Percentiles rank a stretch among this genome's conserved stretches.
phyloP scores from a whole-genome alignment of 2,329 filamentous ascomycete genomes.

The Chaetomium globosum region DNA sequence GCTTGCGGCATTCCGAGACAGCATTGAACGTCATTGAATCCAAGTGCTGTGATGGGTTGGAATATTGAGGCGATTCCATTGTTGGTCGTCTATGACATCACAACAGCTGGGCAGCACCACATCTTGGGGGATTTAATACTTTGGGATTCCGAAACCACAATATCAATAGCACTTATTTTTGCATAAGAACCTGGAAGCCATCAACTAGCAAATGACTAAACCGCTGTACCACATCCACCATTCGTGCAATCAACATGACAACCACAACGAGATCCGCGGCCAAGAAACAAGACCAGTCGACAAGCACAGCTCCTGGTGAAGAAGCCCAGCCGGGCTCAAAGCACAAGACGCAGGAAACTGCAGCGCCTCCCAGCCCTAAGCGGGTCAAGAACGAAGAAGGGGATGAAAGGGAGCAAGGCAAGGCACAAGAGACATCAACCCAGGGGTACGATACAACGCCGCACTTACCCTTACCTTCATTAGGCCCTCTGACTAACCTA shows the following conservation, averaged over 20 bases:
- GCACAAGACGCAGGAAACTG: constrained; percentile 40
- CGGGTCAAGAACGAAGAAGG: constrained; percentile 42
- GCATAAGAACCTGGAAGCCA: too few species aligned
- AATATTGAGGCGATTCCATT: neutral
- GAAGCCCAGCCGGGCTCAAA: constrained; percentile 41
- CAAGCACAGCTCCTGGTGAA: constrained; percentile 17
- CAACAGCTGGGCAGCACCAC: neutral
- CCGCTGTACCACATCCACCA: neutral
- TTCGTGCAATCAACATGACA: constrained; percentile 21
- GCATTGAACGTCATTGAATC: neutral
- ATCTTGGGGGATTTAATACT: neutral
- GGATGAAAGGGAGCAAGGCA: constrained; percentile 23
- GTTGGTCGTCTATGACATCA: neutral
- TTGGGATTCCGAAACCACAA: too few species aligned
- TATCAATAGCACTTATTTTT: too few species aligned
- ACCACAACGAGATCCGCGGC: constrained; percentile 31
- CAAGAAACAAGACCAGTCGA: constrained; percentile 25
- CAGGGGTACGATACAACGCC: neutral
- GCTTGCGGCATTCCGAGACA: neutral
- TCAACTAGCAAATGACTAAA: neutral
- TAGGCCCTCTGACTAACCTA: neutral
- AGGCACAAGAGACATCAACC: neutral
- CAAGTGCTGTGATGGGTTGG: neutral
- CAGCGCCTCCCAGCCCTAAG: constrained; percentile 43
- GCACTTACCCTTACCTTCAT: neutral